Base-by-base conservation (phyloP, 495 filamentous ascomycete species). In the Entonaema liquescens region DNA sequence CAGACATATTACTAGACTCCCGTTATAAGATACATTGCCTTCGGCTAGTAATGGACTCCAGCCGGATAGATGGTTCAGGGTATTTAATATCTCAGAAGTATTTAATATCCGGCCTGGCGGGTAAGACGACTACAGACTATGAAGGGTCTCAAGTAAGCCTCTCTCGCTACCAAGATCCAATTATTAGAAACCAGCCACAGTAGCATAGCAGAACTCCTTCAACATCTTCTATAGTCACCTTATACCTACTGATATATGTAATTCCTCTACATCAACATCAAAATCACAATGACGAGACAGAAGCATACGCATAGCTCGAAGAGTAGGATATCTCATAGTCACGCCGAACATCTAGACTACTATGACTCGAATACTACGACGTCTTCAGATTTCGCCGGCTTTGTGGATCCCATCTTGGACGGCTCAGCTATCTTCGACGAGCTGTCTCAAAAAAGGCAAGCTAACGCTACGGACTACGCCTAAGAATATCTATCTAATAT, bases 51-150 rank as follows among this genome's bases (percentile, higher is more conserved):
- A 42, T 61, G 33, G 53, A 53, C 56, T 72, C 70, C 42, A 65
- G 65, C 35, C 65, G 65, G 65, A 61, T 25, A 62, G 36, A 65
- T 29, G 49, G 50, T 73, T 68, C 49, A 59, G 56, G 65, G 52
- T 59, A 65, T 65, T 73, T 68, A 73, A 68, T 73, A 73, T 68
- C 65, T 66, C 70, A 68, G 60, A 62, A 68, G 64, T 73, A 73
- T 68, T 73, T 73, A 73, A 73, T 73, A 68, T 68, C 70, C 70
- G 61, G 70, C 31, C 70, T 66, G 70, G 70, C 70, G 70, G 70
- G 65, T 73, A 69, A 56, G 65, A 40, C 59, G 47, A 44, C 52
- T 50, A 66, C 61, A 56, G 47, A 64, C 44, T 62, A 54, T 0
- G 29, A 73, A 55, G 61, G 52, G 17, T 60, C 55, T 68, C 44